Conservation (phyloP, 306 rosid genomes). For the Elaeagnus macrophylla region DNA sequence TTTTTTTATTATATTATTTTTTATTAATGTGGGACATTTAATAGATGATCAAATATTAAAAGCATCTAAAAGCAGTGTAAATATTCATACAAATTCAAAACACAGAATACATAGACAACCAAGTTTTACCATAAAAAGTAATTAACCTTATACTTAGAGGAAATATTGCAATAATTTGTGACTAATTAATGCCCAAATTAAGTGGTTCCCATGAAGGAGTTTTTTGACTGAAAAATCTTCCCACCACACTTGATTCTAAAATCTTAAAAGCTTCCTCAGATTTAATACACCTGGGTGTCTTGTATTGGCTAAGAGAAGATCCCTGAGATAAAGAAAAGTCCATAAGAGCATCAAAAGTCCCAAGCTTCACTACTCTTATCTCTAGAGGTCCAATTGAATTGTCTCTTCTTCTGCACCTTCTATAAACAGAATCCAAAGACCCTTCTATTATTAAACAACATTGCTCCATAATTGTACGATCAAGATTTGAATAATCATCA, state of each 20-base stretch:
- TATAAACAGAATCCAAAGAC: slow-evolving; percentile 57
- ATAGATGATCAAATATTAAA: no score
- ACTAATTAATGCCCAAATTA: no score
- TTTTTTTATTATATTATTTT: no score
- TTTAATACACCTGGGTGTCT: slow-evolving; percentile 76
- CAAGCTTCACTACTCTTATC: slow-evolving; percentile 56
- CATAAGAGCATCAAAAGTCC: slow-evolving; percentile 75
- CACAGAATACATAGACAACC: no score
- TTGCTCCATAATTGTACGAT: slow-evolving; percentile 30
- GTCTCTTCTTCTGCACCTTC: slow-evolving; percentile 61
- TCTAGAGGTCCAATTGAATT: slow-evolving; percentile 72
- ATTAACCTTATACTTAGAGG: no score
- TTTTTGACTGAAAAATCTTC: slow-evolving; percentile 26
- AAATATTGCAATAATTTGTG: no score
- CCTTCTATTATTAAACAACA: slow-evolving; percentile 69
- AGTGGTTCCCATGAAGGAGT: slow-evolving; percentile 42
- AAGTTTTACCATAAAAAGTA: no score
- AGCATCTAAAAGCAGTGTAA: no score
- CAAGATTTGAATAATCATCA: slow-evolving; percentile 12
- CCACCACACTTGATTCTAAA: slow-evolving; percentile 55
- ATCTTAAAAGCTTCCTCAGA: slow-evolving; percentile 54
- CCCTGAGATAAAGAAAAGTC: slow-evolving; percentile 58
- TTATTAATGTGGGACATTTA: no score
- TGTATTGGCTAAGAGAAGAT: slow-evolving; percentile 71
- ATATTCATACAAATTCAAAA: no score